These are phyloP conservation scores for Exophiala oligosperma DNA, from an alignment of 2,329 filamentous ascomycete genomes.

Conservation along the genomic window DNA sequence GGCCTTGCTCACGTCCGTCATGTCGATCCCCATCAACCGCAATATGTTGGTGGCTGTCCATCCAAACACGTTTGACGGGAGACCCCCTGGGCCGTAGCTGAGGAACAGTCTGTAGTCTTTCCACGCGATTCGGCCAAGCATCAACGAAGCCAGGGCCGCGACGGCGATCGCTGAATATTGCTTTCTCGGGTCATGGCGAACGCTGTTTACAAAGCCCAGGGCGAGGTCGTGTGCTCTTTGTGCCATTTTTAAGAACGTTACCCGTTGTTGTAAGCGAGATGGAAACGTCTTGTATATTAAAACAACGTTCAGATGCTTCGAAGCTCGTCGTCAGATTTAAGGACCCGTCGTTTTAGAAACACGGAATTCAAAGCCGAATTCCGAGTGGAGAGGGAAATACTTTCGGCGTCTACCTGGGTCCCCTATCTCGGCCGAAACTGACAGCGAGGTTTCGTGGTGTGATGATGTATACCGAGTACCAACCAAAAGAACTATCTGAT, in stretches of 20 bases:
- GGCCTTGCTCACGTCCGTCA: constrained; percentile 1
- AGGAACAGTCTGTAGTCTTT: constrained; percentile 35
- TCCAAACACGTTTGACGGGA: constrained; percentile 37
- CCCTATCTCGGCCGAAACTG: too few relatives aligned
- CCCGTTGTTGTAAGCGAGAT: neutral
- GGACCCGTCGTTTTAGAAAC: too few relatives aligned
- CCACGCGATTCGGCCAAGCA: constrained; percentile 3
- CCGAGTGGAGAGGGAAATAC: too few relatives aligned
- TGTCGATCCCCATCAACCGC: neutral
- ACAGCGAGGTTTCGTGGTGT: too few relatives aligned
- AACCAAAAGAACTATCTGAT: too few relatives aligned
- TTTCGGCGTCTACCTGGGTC: too few relatives aligned
- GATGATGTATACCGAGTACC: too few relatives aligned
- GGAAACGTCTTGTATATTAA: too few relatives aligned
- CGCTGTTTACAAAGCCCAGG: neutral
- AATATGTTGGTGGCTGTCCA: constrained; percentile 31
- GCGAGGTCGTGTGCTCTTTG: neutral
- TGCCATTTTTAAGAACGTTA: neutral
- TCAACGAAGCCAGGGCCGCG: neutral
- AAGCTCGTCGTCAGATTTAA: too few relatives aligned
- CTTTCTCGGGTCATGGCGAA: neutral
- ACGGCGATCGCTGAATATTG: neutral
- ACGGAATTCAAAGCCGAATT: too few relatives aligned
- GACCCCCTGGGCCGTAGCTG: constrained; percentile 36
- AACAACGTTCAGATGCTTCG: too few relatives aligned